Evolutionary conservation across 257 asterid genomes (phyloP), one percentile per base, ranked within the genome.

Genomic region (Knoxia roxburghii): DNA sequence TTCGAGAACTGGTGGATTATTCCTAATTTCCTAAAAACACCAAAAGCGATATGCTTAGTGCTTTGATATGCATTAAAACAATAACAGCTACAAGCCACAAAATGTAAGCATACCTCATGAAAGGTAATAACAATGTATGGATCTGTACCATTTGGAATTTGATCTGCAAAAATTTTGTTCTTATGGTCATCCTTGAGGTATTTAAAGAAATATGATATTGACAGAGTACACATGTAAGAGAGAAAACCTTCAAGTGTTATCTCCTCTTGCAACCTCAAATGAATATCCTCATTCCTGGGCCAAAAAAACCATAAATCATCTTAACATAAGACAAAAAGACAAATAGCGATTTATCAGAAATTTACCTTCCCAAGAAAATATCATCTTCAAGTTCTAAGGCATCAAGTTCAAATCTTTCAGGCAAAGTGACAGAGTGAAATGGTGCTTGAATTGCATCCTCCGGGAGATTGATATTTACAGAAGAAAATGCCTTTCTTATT

Each of bases 161-260:
- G 96, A 61, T 94, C 99, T 94, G 88, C 68, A 68, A 57, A n/a
- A 46, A 35, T 12, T 21, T 63, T 20, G 10, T 43, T 6, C 70
- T 43, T 68, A 58, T 37, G 48, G 41, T 43, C 18, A 68, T 43
- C 35, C 8, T 17, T 50, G 56, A 20, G n/a, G 6, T 23, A 5
- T 18, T 23, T 48, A 39, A 48, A 29, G 29, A 32, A 8, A 55
- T 12, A 64, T 68, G 32, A 13, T 23, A 5, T 33, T 57, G 29
- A 18, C 61, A 33, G 12, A 5, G 40, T 24, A 40, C 59, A 49
- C 39, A 43, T 56, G 10, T 21, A 51, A 43, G 35, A 76, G n/a
- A 51, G 32, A n/a, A 56, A 45, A 92, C 97, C 97, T 84, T 78
- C 63, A 75, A 94, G 76, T 12, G 95, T 90, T 61, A 94, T 90